Base-by-base conservation (phyloP, 2,329 filamentous ascomycete species). In the Pyricularia pennisetigena region DNA sequence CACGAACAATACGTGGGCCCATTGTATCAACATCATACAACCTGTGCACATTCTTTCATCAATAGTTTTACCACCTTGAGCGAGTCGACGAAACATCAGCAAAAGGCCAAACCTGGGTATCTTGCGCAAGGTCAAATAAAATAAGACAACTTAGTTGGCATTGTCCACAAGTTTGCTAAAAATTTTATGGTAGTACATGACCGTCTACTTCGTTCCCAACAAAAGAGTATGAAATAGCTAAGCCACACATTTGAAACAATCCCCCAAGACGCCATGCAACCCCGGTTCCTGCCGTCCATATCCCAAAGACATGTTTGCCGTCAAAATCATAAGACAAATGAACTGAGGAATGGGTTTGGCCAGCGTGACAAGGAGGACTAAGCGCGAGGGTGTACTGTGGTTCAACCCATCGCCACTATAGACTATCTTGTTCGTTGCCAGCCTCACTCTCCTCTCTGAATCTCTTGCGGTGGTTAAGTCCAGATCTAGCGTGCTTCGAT, bases 381-480 rank as follows among this genome's bases (percentile, higher is more conserved):
- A 62, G 14, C 26, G 59, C 26, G 12, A 28, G 59, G 59, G 24
- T 62, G 59, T 26, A 62, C 59, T 62, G 59, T 62, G 59, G 23
- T 28, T 62, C 59, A 29, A 28, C 59, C 59, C 59, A 62, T 28
- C 59, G 24, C 59, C 59, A 62, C 59, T 62, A 62, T 28, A 62
- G 12, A 28, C 59, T 62, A 28, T 6, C 59, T 28, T 62, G 59
- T 16, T 62, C 59, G 24, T 62, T 28, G 26, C 28, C 59, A 62
- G 24, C 24, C 14, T 62, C 24, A 24, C 14, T 62, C n/a, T 68
- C 29, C 29, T 35, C 67, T 26, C 67, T 41, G 7, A 24, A 54
- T 68, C 71, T 68, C 67, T 73, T 73, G 32, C 26, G 41, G 54
- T 66, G 68, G 67, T 71, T 68, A 69, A 71, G 69, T 26, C 59